Percentiles rank a stretch among this genome's conserved stretches.
Evolutionary conservation across 129 eudicot genomes (phyloP).

Genomic region (Flaveria brownii): DNA sequence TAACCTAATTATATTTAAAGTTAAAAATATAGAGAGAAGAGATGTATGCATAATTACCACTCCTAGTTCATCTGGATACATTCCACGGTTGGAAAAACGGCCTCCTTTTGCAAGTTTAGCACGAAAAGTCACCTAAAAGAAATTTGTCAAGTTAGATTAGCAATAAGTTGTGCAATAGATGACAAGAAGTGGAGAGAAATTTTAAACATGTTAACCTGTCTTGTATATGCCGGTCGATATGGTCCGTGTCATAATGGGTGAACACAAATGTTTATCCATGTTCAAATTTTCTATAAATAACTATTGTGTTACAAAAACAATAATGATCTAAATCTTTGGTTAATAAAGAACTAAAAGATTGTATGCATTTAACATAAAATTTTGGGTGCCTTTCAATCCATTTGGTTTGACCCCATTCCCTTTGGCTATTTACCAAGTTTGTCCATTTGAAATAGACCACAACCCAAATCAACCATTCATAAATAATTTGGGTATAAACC

Average conservation of each 20-base stretch:
- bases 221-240: background rate
- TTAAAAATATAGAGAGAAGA: background rate
- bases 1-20: background rate
- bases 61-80: constrained; percentile 94
- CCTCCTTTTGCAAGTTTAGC: constrained; percentile 82
- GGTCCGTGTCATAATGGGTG: background rate
- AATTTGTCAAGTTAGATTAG: background rate
- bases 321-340: background rate
- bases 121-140: constrained; percentile 79
- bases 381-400: background rate
- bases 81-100: constrained; percentile 65
- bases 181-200: background rate
- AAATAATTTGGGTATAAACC: background rate
- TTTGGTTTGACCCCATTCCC: background rate
- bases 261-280: background rate
- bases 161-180: constrained; percentile 12
- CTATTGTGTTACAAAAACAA: background rate
- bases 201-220: background rate
- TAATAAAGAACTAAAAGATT: background rate
- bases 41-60: constrained; percentile 56
- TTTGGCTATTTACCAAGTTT: background rate
- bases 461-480: background rate
- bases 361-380: background rate
- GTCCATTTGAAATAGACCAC: background rate
- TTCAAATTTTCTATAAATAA: background rate